Evolutionary conservation across 441 rosid species (phyloP), one percentile per base, ranked within the genome.

Genomic region (Francoa sonchifolia): DNA sequence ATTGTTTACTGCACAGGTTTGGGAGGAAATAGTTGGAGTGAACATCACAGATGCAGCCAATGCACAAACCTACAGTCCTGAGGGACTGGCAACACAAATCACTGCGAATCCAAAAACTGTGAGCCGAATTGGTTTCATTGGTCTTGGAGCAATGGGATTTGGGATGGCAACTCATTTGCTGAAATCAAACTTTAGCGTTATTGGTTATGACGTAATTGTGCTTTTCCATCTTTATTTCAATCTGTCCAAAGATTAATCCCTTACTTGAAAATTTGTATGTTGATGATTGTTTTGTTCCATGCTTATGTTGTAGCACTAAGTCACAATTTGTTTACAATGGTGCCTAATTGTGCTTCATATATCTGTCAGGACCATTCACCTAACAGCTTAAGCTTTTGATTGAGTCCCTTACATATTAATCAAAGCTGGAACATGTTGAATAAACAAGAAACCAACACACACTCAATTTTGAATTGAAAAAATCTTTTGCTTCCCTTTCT

Each of bases 131-230:
- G 95, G 96, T 58, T 92, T 86, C 55, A 72, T 81, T 62, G 99
- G 99, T 47, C 99, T 81, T 42, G 96, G 96, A 54, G 96, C 96
- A 68, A 90, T 90, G 99, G 96, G 96, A 39, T 75, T 86, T 65
- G 94, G 94, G 60, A 86, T 92, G 95, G 99, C 99, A 61, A 62
- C 82, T 41, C 77, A 86, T 42, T 64, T 92, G 54, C 53, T 83
- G 59, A 83, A 72, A 53, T 73, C 82, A 11, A 70, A 80, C 1
- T 89, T 71, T 57, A 37, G 51, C 44, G 89, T 83, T 38, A 17
- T 73, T 53, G 96, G 96, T 68, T 83, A 50, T 53, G 94, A 92
- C 55, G 96, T 83, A 83, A 81, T 66, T 60, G 40, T 60, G 37
- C 38, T 22, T 50, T 42, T 42, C 51, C 30, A 33, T 25, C 29